phyloP scores from a whole-genome alignment of 768 basidiomycete genomes.

The Pleurotus citrinopileatus region DNA sequence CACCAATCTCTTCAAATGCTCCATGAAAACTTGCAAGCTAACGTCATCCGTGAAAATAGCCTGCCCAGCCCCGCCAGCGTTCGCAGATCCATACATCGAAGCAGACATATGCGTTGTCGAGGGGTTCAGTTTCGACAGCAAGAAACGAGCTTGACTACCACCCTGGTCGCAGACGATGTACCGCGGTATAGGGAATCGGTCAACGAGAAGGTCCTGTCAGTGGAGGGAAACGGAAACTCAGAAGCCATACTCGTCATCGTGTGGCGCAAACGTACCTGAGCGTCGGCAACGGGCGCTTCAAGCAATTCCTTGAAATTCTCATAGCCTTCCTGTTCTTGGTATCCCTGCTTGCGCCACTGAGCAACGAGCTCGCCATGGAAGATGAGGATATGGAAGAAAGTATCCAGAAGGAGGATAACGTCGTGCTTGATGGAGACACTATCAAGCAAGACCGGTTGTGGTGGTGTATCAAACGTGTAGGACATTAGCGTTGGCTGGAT shows the following conservation, averaged over 20 bases:
- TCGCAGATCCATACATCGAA: conserved; percentile 82
- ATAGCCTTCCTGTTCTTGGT: conserved; percentile 98
- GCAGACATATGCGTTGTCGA: conserved; percentile 96
- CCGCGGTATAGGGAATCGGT: conserved; percentile 95
- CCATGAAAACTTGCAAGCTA: conserved; percentile 97
- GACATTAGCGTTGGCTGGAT: conserved; percentile 99
- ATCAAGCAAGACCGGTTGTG: conserved; percentile 94
- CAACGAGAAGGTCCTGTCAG: conserved; percentile 87
- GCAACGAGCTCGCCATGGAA: conserved; percentile 98
- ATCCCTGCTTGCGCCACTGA: conserved; percentile 97
- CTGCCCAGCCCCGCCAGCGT: conserved; percentile 69
- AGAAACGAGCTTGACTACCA: conserved; percentile 97
- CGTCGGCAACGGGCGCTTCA: conserved; percentile 82
- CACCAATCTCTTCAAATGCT: conserved; percentile 91
- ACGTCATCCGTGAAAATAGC: conserved; percentile 99
- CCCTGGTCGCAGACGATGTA: conserved; percentile 99
- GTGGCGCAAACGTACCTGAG: conserved; percentile 53
- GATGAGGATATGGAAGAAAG: conserved; percentile 99
- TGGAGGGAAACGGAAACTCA: no score
- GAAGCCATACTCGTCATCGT: neutral
- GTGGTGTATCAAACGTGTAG: conserved; percentile 87
- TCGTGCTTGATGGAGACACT: conserved; percentile 97
- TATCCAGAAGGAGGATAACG: conserved; percentile 93
- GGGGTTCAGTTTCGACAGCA: conserved; percentile 94
- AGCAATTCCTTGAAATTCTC: conserved; percentile 97